A percentile compares a stretch with the other conserved stretches of the same genome.
Evolutionary conservation across 192 early-diverging fungal genomes (phyloP).

Genomic region (Irineochytrium annulatum): DNA sequence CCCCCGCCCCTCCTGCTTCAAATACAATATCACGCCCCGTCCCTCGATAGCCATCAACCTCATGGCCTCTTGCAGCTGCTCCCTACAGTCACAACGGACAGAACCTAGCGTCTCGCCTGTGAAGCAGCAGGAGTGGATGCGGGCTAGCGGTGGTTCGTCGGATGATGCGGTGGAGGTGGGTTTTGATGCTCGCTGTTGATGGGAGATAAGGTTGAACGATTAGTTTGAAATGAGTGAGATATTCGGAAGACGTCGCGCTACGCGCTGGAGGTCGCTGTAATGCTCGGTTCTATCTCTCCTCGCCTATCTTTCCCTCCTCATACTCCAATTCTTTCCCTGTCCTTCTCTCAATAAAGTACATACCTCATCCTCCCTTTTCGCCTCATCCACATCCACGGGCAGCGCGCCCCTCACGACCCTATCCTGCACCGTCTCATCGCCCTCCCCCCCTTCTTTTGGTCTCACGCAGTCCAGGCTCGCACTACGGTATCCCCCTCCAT

Average conservation of each 20-base stretch:
- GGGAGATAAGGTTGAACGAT: background rate
- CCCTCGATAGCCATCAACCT: constrained; percentile 76
- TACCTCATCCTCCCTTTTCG: too few relatives aligned
- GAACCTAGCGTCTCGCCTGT: constrained; percentile 93
- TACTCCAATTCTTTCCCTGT: too few relatives aligned
- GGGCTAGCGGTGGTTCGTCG: constrained; percentile 67
- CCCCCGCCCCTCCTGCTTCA: constrained; percentile 93
- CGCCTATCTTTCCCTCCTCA: too few relatives aligned
- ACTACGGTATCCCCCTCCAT: constrained; percentile 64
- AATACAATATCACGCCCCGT: constrained; percentile 89
- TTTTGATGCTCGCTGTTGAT: constrained; percentile 62
- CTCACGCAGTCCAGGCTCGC: constrained; percentile 60
- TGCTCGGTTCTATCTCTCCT: background rate
- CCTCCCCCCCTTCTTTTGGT: too few relatives aligned
- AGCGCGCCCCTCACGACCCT: constrained; percentile 77
- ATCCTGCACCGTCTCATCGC: constrained; percentile 74
- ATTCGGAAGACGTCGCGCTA: background rate
- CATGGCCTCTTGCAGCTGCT: constrained; percentile 78
- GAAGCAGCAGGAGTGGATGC: constrained; percentile 96
- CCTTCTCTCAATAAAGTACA: too few relatives aligned
- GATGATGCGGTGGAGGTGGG: too few relatives aligned
- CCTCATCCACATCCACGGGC: constrained; percentile 10
- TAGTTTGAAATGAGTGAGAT: too few relatives aligned
- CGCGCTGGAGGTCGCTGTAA: background rate
- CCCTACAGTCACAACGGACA: constrained; percentile 82